Percentiles rank a stretch among this genome's conserved stretches.
Evolutionary conservation across 805 yeast genomes (phyloP).

Genomic region (Wickerhamiella vanderwaltii): DNA sequence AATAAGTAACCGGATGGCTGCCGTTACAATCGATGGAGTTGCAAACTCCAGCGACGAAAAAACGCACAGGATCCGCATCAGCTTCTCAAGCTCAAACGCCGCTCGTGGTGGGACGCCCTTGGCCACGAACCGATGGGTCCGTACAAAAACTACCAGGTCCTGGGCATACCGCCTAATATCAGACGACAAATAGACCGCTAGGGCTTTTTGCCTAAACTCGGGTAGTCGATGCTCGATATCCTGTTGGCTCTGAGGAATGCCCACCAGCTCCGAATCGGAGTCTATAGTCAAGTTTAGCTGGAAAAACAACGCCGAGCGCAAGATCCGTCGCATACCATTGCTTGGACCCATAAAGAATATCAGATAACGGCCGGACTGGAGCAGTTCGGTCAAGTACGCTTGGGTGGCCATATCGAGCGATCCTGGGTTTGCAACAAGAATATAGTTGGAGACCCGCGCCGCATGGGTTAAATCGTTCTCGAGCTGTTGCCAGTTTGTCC

Average conservation of each 20-base stretch:
- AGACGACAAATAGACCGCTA: slow-evolving; percentile 32
- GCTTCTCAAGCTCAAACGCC: slow-evolving; percentile 32
- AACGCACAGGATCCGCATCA: slow-evolving; percentile 33
- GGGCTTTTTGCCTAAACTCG: background rate
- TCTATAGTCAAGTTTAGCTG: background rate
- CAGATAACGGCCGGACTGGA: background rate
- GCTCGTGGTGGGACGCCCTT: slow-evolving; percentile 42
- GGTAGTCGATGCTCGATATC: background rate
- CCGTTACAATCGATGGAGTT: slow-evolving; percentile 41
- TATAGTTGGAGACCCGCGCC: background rate
- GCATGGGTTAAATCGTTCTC: slow-evolving; percentile 4
- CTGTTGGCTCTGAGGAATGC: background rate
- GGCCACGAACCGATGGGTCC: slow-evolving; percentile 43
- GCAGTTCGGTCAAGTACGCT: slow-evolving; percentile 3
- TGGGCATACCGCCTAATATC: slow-evolving; percentile 44
- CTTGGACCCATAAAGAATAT: background rate
- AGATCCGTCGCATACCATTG: background rate
- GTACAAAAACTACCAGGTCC: slow-evolving; percentile 40
- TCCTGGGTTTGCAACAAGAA: background rate
- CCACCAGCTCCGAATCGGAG: background rate
- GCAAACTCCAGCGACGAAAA: slow-evolving; percentile 34
- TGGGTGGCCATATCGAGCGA: slow-evolving; percentile 4
- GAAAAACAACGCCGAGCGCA: background rate
- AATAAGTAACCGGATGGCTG: slow-evolving; percentile 37
- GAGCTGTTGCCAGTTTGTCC: slow-evolving; percentile 8